Evolutionary conservation across 2,329 filamentous ascomycete genomes (phyloP).

Genomic region (Cercospora nicotianae): DNA sequence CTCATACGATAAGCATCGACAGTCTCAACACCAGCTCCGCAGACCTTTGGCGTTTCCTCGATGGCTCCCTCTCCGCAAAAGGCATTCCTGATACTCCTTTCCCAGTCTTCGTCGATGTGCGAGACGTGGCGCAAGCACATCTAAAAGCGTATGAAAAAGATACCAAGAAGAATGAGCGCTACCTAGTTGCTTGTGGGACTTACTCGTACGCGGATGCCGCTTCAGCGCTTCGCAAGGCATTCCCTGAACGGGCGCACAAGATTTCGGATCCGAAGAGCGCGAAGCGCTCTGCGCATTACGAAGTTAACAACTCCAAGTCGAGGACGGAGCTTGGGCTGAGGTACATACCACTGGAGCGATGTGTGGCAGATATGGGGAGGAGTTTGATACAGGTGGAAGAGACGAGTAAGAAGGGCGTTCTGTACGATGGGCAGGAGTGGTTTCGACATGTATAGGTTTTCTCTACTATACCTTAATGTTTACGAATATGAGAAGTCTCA

Average conservation of each 20-base stretch:
- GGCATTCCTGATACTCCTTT: not conserved
- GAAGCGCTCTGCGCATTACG: not conserved
- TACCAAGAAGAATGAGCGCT: not conserved
- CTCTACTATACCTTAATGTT: not conserved
- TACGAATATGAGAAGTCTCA: not conserved
- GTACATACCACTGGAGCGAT: conserved; percentile 7
- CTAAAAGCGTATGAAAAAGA: conserved; percentile 1
- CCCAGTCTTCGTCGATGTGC: not conserved
- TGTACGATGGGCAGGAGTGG: conserved; percentile 17
- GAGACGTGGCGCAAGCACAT: not conserved
- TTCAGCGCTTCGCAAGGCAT: not conserved
- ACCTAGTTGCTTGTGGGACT: not conserved
- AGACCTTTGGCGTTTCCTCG: not conserved
- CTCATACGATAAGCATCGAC: not conserved
- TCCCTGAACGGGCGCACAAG: not conserved
- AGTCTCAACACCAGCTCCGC: not conserved
- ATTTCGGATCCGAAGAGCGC: not conserved
- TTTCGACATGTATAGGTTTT: conserved; percentile 3
- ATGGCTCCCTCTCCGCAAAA: not conserved
- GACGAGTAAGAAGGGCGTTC: conserved; percentile 1
- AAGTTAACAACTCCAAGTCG: conserved; percentile 4
- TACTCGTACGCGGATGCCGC: conserved; percentile 4
- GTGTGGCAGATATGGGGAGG: not conserved
- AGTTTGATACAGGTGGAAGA: conserved; percentile 8
- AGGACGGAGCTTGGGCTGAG: not conserved